These are phyloP conservation scores for Tulasnella sp. DNA, from an alignment of 768 basidiomycete genomes.

Conservation along the genomic window DNA sequence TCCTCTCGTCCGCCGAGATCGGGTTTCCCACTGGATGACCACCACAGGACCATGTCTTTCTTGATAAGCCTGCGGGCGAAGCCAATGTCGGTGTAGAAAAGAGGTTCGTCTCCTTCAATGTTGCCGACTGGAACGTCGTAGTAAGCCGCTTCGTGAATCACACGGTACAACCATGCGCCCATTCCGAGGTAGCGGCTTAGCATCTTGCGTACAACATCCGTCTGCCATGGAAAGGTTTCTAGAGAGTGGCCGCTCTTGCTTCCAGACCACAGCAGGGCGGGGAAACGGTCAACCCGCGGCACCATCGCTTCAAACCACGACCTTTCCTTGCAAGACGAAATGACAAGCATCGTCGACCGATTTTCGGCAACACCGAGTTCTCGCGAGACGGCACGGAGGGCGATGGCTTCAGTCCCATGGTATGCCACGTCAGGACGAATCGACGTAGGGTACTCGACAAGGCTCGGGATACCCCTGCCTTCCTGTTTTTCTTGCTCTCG, in stretches of 20 bases:
- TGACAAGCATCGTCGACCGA: constrained; percentile 66
- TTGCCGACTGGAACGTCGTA: constrained; percentile 93
- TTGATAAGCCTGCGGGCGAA: constrained; percentile 82
- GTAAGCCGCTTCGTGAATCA: constrained; percentile 76
- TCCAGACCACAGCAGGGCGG: constrained; percentile 75
- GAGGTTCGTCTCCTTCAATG: constrained; percentile 81
- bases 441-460: constrained; percentile 59
- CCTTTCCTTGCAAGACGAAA: constrained; percentile 83
- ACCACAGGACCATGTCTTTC: constrained; percentile 94
- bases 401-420: constrained; percentile 71
- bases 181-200: constrained; percentile 73
- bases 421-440: constrained; percentile 54
- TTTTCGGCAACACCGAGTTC: constrained; percentile 67
- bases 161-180: constrained; percentile 74
- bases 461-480: constrained; percentile 30
- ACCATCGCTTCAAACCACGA: constrained; percentile 72
- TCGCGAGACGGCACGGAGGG: constrained; percentile 80
- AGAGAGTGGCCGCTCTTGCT: constrained; percentile 62
- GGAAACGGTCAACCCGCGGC: constrained; percentile 75
- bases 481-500: constrained; percentile 32
- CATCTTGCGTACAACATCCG: constrained; percentile 77
- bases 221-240: constrained; percentile 87
- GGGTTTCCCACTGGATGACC: constrained; percentile 83
- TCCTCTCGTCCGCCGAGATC: constrained; percentile 93
- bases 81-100: constrained; percentile 83